Evolutionary conservation across 331 rosid species (phyloP), one percentile per base, ranked within the genome.

Genomic region (Stylosanthes scabra): DNA sequence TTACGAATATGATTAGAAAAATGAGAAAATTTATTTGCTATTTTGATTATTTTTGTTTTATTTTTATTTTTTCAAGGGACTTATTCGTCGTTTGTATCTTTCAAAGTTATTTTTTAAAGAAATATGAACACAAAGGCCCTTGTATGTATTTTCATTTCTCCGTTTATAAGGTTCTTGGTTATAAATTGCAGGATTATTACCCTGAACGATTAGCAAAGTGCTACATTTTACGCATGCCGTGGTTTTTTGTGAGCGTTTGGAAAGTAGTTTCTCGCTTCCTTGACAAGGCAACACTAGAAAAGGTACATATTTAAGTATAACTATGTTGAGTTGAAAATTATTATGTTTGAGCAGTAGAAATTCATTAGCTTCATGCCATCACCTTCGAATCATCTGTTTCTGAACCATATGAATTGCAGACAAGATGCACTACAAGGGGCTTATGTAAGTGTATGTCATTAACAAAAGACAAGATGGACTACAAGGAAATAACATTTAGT

Each of bases 181-280:
- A 20, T 20, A 55, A 83, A 74, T 55, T 70, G 65, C 85, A 95
- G 99, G 81, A 88, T 64, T 95, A 95, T 76, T 95, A 95, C 87
- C 99, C 99, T 4, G 99, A 95, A 73, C 96, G 99, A 50, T 82
- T 95, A 66, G 87, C 87, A 2, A 95, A 83, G 78, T 86, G 85
- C 56, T 95, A 74, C 81, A 73, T 95, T 63, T 67, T 95, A 75
- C 57, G 83, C 86, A 95, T 95, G 99, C 97, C 97, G 2, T 67
- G 91, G 80, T 95, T 95, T 81, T 95, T 95, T 52, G 93, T 87
- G 39, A 86, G 91, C 42, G 96, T 95, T 70, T 95, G 99, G 99
- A 92, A 84, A 86, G 29, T 95, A 74, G 86, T 95, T 80, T 95
- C 88, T 77, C 84, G 90, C 65, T 95, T 95, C 78, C 91, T 95